A percentile compares a stretch with the other conserved stretches of the same genome.
phyloP scores from a whole-genome alignment of 2,329 filamentous ascomycete genomes.

The Cercospora citrullina region DNA sequence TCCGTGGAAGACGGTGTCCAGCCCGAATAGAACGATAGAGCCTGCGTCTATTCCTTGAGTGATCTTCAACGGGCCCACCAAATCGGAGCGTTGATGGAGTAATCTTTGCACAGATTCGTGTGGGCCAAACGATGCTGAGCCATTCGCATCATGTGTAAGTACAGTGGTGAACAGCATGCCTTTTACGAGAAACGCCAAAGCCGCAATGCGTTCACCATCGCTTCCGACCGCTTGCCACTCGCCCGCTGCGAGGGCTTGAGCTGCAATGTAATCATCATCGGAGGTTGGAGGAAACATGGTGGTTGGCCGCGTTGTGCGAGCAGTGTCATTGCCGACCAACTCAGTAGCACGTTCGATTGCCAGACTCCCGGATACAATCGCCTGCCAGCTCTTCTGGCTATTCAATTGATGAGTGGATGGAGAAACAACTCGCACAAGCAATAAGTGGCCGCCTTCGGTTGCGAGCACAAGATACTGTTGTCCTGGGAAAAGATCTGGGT shows the following conservation, averaged over 20 bases:
- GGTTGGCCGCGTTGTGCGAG: not conserved
- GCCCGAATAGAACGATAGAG: slow-evolving; percentile 39
- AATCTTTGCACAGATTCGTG: not conserved
- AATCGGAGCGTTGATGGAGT: slow-evolving; percentile 11
- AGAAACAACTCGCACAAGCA: slow-evolving; percentile 42
- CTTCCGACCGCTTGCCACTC: slow-evolving; percentile 10
- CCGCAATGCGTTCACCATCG: not conserved
- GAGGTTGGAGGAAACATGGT: not conserved
- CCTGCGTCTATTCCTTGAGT: slow-evolving; percentile 13
- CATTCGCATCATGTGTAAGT: not conserved
- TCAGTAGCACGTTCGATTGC: not conserved
- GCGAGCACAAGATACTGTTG: slow-evolving; percentile 41
- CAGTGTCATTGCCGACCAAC: not conserved
- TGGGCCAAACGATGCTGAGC: not conserved
- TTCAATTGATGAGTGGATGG: slow-evolving; percentile 38
- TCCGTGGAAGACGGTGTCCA: slow-evolving; percentile 30
- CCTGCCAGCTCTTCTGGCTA: slow-evolving; percentile 21
- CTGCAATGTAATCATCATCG: not conserved
- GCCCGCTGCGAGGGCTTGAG: slow-evolving; percentile 17
- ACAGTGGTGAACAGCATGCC: slow-evolving; percentile 17
- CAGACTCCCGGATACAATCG: not conserved
- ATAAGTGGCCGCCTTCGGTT: slow-evolving; percentile 46
- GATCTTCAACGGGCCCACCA: slow-evolving; percentile 29
- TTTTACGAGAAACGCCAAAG: slow-evolving; percentile 22
- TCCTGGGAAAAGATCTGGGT: slow-evolving; percentile 13